Evolutionary conservation across 768 basidiomycete species (phyloP), one percentile per base, ranked within the genome.

Genomic region (Rhodotorula graminis): DNA sequence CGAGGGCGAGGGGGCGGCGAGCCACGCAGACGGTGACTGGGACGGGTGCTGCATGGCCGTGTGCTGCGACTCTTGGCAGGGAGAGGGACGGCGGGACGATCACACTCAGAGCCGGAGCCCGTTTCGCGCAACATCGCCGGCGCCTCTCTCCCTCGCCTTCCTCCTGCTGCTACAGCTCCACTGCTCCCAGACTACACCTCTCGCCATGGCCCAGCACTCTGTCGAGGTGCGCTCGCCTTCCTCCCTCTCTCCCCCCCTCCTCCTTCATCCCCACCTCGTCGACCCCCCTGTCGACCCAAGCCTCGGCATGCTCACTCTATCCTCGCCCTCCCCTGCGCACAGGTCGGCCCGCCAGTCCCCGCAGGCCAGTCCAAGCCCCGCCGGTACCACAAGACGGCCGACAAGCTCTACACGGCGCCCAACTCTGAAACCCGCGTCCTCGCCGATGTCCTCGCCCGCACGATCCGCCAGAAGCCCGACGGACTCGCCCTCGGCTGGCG

Each of bases 401-500:
- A 64, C 56, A 5, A 29, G 10, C 58, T 72, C 37, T 18, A 42
- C n/a, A 18, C n/a, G 1, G 16, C 71, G 15, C 67, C 67, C 42
- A 47, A 14, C 67, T 37, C 37, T 37, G 37, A 27, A 11, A 61
- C 72, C 23, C 9, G 23, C n/a, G 71, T 75, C 29, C 42, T 75
- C 33, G 40, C 67, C 19, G 74, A 75, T 62, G 18, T 75, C 18
- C 47, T 75, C 49, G 31, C 19, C 8, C n/a, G 18, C 25, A 56
- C 52, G 0, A 70, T 70, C 33, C 0, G 21, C 11, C 27, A 40
- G 4, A 29, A 58, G 23, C 61, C 57, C 14, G 49, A 84, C 5
- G 87, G 88, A 75, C 84, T 88, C 6, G 92, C 91, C 1, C 80
- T 91, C 7, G 95, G 93, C 0, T 90, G 87, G 84, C 84, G 95